Base-by-base conservation (phyloP, 495 filamentous ascomycete genomes). In the Aspergillus wentii region DNA sequence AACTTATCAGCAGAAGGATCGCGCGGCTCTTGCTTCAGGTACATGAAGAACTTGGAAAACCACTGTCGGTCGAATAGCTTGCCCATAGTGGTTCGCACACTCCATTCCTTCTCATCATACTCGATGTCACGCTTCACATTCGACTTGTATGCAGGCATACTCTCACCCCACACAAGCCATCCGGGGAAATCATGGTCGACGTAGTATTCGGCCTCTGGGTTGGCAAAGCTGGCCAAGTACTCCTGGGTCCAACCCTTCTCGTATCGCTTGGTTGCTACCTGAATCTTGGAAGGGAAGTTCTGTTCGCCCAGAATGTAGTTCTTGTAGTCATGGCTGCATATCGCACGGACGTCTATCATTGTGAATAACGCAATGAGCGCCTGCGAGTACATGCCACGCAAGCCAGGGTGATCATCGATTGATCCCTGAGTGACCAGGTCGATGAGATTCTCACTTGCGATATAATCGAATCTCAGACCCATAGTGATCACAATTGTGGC, bases 161-260 rank as follows among this genome's bases (percentile, higher is more conserved):
- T 76, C 55, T 94, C 83, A 9, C 78, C 79, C 92, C 92, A 99
- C 5, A 92, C 87, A n/a, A 99, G 75, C 92, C 92, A 99, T 17
- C 92, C 92, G 8, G 90, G 87, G 60, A 94, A 85, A 53, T 95
- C 91, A 37, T 77, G 76, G 52, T 99, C 92, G 38, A 96, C 78
- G 46, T 86, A 95, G 56, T 90, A 94, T 38, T 95, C 76, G 5
- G 86, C 78, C 38, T 90, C 84, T 17, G 83, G 80, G 21, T 83
- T 71, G 9, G 83, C 80, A 61, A 98, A 98, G 50, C 75, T 76
- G 0, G 76, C 64, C 2, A 99, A 66, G 49, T 85, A 94, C 15
- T 83, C 68, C 39, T 83, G 51, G 0, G 92, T 97, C 74, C 86
- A 91, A 10, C 72, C 62, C 15, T 84, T 76, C 51, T 95, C 83